Evolutionary conservation across 768 basidiomycete genomes (phyloP).

Genomic region (Butyriboletus loyo): DNA sequence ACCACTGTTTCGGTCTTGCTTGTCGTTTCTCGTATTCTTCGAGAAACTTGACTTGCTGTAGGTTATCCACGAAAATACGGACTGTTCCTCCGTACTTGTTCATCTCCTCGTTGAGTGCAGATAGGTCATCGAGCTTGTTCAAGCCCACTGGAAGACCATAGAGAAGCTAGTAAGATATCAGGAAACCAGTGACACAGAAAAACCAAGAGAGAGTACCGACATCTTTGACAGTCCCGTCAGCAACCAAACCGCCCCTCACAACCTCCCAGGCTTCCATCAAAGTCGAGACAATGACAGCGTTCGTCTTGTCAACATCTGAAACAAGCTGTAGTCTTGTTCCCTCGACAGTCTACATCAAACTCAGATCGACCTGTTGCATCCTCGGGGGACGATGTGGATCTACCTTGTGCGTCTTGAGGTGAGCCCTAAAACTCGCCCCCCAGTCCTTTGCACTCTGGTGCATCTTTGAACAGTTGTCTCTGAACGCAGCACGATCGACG

Average conservation of each 20-base stretch:
- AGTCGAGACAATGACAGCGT: constrained; percentile 77
- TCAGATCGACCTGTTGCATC: constrained; percentile 2
- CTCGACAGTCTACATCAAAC: constrained; percentile 57
- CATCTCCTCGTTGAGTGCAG: constrained; percentile 55
- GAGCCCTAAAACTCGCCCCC: constrained; percentile 73
- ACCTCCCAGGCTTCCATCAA: constrained; percentile 80
- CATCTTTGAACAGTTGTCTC: constrained; percentile 72
- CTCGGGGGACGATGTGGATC: not conserved
- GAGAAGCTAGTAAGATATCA: constrained; percentile 53
- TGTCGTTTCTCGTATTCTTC: constrained; percentile 54
- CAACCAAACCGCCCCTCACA: constrained; percentile 60
- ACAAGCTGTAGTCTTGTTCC: constrained; percentile 68
- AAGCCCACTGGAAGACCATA: constrained; percentile 72
- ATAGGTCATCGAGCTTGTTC: constrained; percentile 73
- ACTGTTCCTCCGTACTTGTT: constrained; percentile 54
- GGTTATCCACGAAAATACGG: constrained; percentile 72
- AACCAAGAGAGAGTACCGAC: constrained; percentile 41
- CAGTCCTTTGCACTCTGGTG: constrained; percentile 61
- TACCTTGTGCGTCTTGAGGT: constrained; percentile 85
- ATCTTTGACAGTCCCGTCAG: constrained; percentile 74
- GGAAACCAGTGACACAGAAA: not conserved
- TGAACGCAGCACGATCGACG: constrained; percentile 71
- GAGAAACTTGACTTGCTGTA: constrained; percentile 63
- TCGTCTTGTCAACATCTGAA: constrained; percentile 49
- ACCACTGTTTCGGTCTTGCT: constrained; percentile 53